Conservation (phyloP, 1,139 yeast species). For the Komagataea norvegica region DNA sequence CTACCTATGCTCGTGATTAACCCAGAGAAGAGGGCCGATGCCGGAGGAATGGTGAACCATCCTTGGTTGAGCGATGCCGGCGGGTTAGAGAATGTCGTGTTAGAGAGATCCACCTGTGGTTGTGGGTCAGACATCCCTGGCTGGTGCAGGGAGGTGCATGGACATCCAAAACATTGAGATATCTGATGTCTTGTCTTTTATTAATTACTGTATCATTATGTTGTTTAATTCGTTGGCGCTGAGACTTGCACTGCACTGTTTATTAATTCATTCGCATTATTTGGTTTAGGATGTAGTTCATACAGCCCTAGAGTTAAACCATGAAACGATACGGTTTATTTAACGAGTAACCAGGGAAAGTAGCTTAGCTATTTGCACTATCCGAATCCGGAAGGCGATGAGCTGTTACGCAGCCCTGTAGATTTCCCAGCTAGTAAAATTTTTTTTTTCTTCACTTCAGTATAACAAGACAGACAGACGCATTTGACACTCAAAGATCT, state of each 20-base stretch:
- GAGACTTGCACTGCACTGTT: no score
- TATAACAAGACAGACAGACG: no score
- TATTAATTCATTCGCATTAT: not conserved
- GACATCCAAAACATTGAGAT: conserved; percentile 24
- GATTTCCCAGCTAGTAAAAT: conserved; percentile 1
- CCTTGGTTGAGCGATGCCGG: conserved; percentile 65
- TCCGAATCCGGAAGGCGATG: conserved; percentile 10
- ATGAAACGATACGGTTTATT: no score
- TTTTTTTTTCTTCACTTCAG: conserved; percentile 2
- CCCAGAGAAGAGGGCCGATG: conserved; percentile 69
- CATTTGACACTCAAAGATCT: no score
- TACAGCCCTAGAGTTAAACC: no score
- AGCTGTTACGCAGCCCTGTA: conserved; percentile 10
- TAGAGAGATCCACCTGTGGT: conserved; percentile 51
- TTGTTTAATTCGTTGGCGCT: no score
- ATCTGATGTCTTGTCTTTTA: not conserved
- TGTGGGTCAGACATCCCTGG: conserved; percentile 66
- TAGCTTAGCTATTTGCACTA: not conserved
- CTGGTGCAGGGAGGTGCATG: conserved; percentile 37
- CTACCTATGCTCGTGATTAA: conserved; percentile 61
- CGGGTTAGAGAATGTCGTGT: conserved; percentile 49
- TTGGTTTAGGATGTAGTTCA: not conserved
- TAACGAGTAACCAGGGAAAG: not conserved
- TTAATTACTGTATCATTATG: no score
- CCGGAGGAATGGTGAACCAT: conserved; percentile 70